A percentile compares a stretch with the other conserved stretches of the same genome.
Evolutionary conservation across 1,139 yeast species (phyloP).

Genomic region (Nakaseomyces kungkrabaensis): DNA sequence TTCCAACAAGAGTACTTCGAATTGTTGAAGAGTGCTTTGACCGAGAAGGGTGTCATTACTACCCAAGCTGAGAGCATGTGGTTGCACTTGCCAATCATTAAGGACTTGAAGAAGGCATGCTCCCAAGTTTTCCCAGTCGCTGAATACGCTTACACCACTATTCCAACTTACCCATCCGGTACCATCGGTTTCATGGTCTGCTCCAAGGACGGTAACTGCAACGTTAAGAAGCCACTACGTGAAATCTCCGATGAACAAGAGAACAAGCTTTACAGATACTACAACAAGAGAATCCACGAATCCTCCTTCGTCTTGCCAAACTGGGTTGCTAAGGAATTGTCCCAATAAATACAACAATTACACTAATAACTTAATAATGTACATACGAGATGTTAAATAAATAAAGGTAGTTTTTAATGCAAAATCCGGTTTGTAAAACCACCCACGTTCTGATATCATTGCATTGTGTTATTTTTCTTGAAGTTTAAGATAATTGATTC

Average conservation of each 20-base stretch:
- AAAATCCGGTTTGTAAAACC: neutral
- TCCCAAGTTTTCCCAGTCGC: slow-evolving; percentile 76
- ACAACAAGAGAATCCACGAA: slow-evolving; percentile 67
- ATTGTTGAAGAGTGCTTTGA: slow-evolving; percentile 67
- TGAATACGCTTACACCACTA: slow-evolving; percentile 77
- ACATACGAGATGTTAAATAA: neutral
- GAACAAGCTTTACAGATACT: slow-evolving; percentile 58
- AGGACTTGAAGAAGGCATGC: slow-evolving; percentile 67
- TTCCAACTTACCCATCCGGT: slow-evolving; percentile 92
- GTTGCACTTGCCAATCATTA: slow-evolving; percentile 73
- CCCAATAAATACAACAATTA: neutral
- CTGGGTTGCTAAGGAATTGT: slow-evolving; percentile 52
- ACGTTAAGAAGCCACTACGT: slow-evolving; percentile 61
- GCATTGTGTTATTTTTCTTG: neutral
- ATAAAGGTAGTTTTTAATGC: neutral
- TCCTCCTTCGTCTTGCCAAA: slow-evolving; percentile 84
- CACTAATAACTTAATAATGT: neutral
- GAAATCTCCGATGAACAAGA: slow-evolving; percentile 56
- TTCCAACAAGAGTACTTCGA: slow-evolving; percentile 83
- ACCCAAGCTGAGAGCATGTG: slow-evolving; percentile 90
- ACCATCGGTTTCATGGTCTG: slow-evolving; percentile 93
- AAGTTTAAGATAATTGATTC: too few species aligned
- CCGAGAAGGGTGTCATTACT: slow-evolving; percentile 79
- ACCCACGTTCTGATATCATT: neutral
- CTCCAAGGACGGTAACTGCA: slow-evolving; percentile 56